Percentiles rank a stretch among this genome's conserved stretches.
phyloP scores from a whole-genome alignment of 2,329 filamentous ascomycete species.

The Aspergillus hortae region DNA sequence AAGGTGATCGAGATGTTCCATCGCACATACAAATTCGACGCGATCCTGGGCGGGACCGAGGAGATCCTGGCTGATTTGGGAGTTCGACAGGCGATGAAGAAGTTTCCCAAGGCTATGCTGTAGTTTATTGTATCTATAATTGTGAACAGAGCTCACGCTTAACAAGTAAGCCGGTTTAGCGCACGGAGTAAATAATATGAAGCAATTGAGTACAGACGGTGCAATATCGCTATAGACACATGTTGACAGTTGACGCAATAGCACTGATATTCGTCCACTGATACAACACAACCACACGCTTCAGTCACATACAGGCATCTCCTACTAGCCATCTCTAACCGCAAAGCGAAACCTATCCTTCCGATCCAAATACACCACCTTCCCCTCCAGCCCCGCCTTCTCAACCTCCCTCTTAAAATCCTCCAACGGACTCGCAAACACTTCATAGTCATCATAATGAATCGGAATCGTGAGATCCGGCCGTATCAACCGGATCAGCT shows the following conservation, averaged over 20 bases:
- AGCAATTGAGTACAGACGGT: no score
- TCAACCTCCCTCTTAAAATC: conserved; percentile 59
- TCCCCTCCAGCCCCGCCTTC: conserved; percentile 48
- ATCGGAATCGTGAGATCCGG: conserved; percentile 62
- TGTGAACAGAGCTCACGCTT: no score
- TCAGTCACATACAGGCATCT: no score
- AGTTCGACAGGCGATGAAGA: conserved; percentile 77
- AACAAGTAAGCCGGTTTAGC: no score
- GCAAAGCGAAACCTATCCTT: conserved; percentile 56
- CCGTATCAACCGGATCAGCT: conserved; percentile 58
- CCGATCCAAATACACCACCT: conserved; percentile 60
- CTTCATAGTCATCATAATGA: conserved; percentile 63
- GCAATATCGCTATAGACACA: no score
- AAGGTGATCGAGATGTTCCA: conserved; percentile 80
- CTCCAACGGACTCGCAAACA: conserved; percentile 56
- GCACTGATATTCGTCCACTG: no score
- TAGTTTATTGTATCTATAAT: conserved; percentile 39
- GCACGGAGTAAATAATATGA: no score
- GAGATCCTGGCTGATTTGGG: conserved; percentile 79
- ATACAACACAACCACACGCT: no score
- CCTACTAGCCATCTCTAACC: conserved; percentile 28
- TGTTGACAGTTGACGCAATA: no score
- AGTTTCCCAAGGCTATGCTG: conserved; percentile 80
- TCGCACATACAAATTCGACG: conserved; percentile 77
- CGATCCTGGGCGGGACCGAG: conserved; percentile 75